These are phyloP conservation scores for Nakaseomyces sp. DNA, from an alignment of 1,139 yeast genomes.

Conservation along the genomic window DNA sequence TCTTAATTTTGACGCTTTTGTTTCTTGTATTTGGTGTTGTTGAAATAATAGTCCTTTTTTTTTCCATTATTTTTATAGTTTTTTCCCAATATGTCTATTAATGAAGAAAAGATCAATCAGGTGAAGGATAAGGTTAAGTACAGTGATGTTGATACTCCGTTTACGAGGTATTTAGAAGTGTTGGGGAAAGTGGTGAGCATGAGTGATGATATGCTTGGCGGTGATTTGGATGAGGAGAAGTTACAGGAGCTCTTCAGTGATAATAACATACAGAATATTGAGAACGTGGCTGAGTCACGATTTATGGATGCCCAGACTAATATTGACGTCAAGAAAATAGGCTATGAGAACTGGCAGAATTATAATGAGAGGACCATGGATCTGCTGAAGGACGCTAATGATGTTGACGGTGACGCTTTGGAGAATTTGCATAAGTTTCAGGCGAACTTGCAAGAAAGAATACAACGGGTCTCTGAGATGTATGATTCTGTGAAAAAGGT, in stretches of 20 bases:
- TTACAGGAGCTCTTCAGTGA: conserved; percentile 9
- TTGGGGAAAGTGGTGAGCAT: conserved; percentile 15
- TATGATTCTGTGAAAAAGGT: conserved; percentile 20
- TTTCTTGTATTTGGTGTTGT: no score
- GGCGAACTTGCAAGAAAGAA: not conserved
- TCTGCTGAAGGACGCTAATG: conserved; percentile 11
- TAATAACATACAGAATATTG: conserved; percentile 11
- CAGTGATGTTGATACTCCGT: conserved; percentile 22
- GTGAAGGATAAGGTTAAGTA: conserved; percentile 22
- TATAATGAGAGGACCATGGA: conserved; percentile 12
- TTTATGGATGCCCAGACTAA: conserved; percentile 21
- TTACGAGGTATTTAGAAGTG: conserved; percentile 20
- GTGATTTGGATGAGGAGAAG: conserved; percentile 13
- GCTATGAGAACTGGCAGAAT: conserved; percentile 21
- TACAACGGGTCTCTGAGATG: conserved; percentile 9
- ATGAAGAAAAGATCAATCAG: conserved; percentile 13
- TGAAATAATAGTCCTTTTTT: no score
- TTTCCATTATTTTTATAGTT: no score
- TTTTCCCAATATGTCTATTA: conserved; percentile 12
- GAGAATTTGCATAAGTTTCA: conserved; percentile 9
- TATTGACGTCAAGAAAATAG: conserved; percentile 18
- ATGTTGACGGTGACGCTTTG: conserved; percentile 14
- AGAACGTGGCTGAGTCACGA: conserved; percentile 15
- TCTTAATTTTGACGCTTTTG: no score
- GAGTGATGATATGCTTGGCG: conserved; percentile 15